Evolutionary conservation across 805 yeast genomes (phyloP), one percentile per base, ranked within the genome.

Genomic region (Metschnikowia amazonensis): DNA sequence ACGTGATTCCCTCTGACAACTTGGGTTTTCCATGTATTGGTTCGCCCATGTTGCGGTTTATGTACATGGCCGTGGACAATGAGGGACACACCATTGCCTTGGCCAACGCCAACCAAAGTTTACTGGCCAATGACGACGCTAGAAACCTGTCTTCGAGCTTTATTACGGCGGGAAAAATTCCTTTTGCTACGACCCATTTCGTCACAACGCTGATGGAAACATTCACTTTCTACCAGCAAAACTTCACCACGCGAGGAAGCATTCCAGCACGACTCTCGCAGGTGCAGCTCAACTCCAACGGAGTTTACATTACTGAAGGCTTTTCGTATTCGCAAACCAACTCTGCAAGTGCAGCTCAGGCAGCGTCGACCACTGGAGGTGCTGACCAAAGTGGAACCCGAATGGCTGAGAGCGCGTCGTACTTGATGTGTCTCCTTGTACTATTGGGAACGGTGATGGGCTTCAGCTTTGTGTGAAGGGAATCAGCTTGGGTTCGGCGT

Each of bases 31-130:
- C 76, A 8, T 56, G 77, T 2, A 60, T 86, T 33, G 94, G 92
- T 2, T 64, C 78, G 5, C 72, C 85, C 3, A 79, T 84, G 53
- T 50, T 85, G 38, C 67, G 67, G 42, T 66, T 72, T 38, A 63
- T 75, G 6, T 84, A 78, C 57, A 47, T 84, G 31, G 90, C 83
- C 0, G 81, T 82, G 31, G 89, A 85, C 60, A 71, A 79, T 50
- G 88, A 75, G 13, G 78, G 77, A 16, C 60, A 68, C 21, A 65
- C 66, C 18, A 58, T 84, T 23, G 94, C 84, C 0, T 41, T 85
- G 41, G 86, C 81, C 1, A 73, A 74, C 38, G 70, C 82, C 2
- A 67, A 69, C 44, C 48, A 45, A 9, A 51, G 20, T 21, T 61
- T 11, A 42, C 25, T 24, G 29, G 28, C 36, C 55, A 55, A 13